Evolutionary conservation across 2,329 filamentous ascomycete species (phyloP), one percentile per base, ranked within the genome.

Genomic region (Macrophomina tecta): DNA sequence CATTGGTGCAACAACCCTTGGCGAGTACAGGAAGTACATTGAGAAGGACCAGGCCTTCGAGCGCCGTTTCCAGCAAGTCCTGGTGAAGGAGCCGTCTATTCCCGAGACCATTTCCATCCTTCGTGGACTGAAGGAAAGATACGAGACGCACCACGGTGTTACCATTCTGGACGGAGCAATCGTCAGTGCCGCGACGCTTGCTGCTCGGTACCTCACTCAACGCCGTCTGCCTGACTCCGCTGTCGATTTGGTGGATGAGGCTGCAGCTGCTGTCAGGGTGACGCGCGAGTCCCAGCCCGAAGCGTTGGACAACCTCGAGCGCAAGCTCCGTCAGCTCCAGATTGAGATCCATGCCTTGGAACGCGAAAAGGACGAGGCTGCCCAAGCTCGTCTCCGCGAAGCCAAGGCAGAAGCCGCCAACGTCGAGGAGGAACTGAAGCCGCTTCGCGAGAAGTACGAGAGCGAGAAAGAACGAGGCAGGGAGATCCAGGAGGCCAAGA

Each of bases 21-120:
- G 89, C 69, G 95, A 99, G 79, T 99, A 99, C 81, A 89, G 95
- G 75, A 99, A 99, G 80, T 98, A 99, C 81, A 97, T 99, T 70
- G 95, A 99, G 80, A 99, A 99, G 82, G 95, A 99, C 74, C 91
- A 93, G 53, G 95, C 95, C 55, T 99, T 99, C 77, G 95, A 99
- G 81, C 92, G 95, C 80, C 92, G 95, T 79, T 99, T 99, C 86
- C 95, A 99, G 79, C 95, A 99, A 80, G 95, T 99, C 46, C 81
- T 99, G 52, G 94, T 98, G 78, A 97, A 97, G 82, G 95, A 99
- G 77, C 95, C 95, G 2, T 86, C 88, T 5, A 90, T 98, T 58
- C 80, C 88, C 1, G 95, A 99, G 81, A 98, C 95, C 14, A 88
- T 99, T 69, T 99, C 95, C 28, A 99, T 99, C 75, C 89, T 99